Evolutionary conservation across 495 filamentous ascomycete species (phyloP).

Genomic region (Tetracladium setigerum): DNA sequence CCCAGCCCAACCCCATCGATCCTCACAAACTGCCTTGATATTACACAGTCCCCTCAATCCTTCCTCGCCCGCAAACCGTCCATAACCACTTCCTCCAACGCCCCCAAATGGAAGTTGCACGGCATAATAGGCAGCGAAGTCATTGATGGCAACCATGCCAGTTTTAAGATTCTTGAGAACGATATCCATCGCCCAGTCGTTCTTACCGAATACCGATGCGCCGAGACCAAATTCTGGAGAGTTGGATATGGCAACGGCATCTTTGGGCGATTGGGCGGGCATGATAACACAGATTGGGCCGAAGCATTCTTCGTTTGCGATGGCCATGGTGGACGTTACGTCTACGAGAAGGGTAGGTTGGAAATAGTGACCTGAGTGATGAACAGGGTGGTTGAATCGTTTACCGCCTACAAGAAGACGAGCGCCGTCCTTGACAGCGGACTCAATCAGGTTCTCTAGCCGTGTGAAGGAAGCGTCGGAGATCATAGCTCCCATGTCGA

Average conservation of each 20-base stretch:
- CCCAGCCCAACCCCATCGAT: conserved; percentile 53
- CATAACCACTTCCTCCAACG: conserved; percentile 79
- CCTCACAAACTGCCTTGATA: conserved; percentile 74
- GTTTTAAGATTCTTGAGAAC: conserved; percentile 64
- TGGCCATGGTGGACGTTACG: conserved; percentile 69
- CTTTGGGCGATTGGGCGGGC: conserved; percentile 50
- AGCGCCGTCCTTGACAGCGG: conserved; percentile 73
- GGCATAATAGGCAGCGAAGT: conserved; percentile 88
- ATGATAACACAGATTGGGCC: conserved; percentile 83
- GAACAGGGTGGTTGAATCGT: conserved; percentile 55
- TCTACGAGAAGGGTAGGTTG: conserved; percentile 80
- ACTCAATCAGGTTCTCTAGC: conserved; percentile 62
- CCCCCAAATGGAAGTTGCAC: conserved; percentile 93
- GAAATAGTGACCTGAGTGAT: conserved; percentile 85
- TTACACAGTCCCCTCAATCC: conserved; percentile 81
- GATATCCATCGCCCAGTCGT: conserved; percentile 35
- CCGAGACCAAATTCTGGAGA: conserved; percentile 71
- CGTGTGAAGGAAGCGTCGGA: conserved; percentile 62
- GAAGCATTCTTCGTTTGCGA: conserved; percentile 88
- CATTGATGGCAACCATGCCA: conserved; percentile 90
- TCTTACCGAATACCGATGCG: conserved; percentile 69
- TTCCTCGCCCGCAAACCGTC: conserved; percentile 86
- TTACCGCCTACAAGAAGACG: conserved; percentile 76
- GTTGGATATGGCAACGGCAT: conserved; percentile 68
- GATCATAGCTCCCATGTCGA: conserved; percentile 87